Evolutionary conservation across 2,329 filamentous ascomycete genomes (phyloP), one percentile per base, ranked within the genome.

Genomic region (Stemphylium vesicarium): DNA sequence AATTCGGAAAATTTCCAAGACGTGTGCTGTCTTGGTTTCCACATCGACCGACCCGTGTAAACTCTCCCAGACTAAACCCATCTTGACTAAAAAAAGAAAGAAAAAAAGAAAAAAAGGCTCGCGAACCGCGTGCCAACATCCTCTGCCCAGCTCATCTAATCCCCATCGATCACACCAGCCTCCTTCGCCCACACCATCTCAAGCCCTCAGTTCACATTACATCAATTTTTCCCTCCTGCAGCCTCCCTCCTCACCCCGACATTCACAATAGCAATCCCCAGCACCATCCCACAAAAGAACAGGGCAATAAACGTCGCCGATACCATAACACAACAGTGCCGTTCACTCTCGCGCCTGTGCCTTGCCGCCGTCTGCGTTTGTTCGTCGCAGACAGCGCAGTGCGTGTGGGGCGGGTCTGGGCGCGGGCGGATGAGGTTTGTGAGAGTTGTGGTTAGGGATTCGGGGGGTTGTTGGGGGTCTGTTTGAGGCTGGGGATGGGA

Each of bases 351-450:
- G 13, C 63, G 55, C 22, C 43, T 59, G 40, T 66, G 57, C 16
- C 61, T 55, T 6, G 62, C 59, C n/a, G 57, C 61, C 0, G 53
- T 29, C 22, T 64, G 62, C 2, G 54, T 16, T 32, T 66, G 63
- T 15, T 58, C 46, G 41, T 72, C 70, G 58, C 70, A 72, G 39
- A 60, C 50, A 33, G 69, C 64, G 56, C 69, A 72, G 49, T 71
- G 69, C 4, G 56, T 53, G 45, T 70, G 68, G 4, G 54, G 53
- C 13, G 56, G 33, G 22, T 61, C 60, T 3, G 65, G 50, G 12
- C 61, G 62, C 0, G 65, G 64, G 24, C 56, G 55, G 43, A 71
- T 60, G 10, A 68, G 54, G n/a, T 61, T 60, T 11, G 69, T 62
- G 43, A 67, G 59, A 5, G 65, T 70, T 24, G 69, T 62, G n/a